phyloP scores from a whole-genome alignment of 768 basidiomycete genomes.

The Basidioascus undulatus region DNA sequence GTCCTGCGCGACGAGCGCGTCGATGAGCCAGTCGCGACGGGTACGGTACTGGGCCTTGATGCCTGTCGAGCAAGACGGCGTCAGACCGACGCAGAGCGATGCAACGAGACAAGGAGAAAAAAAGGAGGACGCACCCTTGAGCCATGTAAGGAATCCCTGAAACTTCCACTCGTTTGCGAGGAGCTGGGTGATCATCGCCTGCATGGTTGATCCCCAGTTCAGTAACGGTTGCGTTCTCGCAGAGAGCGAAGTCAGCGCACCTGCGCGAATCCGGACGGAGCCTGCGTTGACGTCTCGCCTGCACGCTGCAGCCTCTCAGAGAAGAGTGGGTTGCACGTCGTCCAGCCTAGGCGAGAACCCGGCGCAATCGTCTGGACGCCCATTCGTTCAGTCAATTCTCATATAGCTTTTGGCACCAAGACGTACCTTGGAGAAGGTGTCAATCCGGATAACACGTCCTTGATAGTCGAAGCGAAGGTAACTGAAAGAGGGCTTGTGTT shows the following conservation, averaged over 20 bases:
- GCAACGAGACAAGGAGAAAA: not conserved
- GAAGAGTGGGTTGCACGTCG: slow-evolving; percentile 50
- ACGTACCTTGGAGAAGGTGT: slow-evolving; percentile 48
- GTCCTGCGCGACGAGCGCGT: slow-evolving; percentile 25
- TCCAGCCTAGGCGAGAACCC: slow-evolving; percentile 53
- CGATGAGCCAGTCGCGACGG: slow-evolving; percentile 39
- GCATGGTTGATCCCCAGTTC: too few species aligned
- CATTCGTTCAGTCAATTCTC: slow-evolving; percentile 7
- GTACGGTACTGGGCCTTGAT: slow-evolving; percentile 31
- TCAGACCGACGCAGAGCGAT: not conserved
- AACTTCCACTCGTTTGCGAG: slow-evolving; percentile 37
- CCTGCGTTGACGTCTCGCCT: slow-evolving; percentile 41
- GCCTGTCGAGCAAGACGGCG: slow-evolving; percentile 17
- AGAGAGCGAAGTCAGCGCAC: slow-evolving; percentile 15
- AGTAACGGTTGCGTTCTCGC: not conserved
- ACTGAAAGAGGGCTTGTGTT: too few species aligned
- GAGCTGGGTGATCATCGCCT: slow-evolving; percentile 34
- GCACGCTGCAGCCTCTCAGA: slow-evolving; percentile 48
- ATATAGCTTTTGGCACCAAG: not conserved
- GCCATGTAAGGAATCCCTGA: slow-evolving; percentile 53
- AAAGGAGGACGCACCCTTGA: slow-evolving; percentile 27
- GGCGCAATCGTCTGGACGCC: slow-evolving; percentile 53
- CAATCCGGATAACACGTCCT: slow-evolving; percentile 60
- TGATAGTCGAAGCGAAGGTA: slow-evolving; percentile 41
- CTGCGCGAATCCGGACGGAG: slow-evolving; percentile 48